Evolutionary conservation across 2,329 filamentous ascomycete species (phyloP).

Genomic region (Botryotinia calthae): DNA sequence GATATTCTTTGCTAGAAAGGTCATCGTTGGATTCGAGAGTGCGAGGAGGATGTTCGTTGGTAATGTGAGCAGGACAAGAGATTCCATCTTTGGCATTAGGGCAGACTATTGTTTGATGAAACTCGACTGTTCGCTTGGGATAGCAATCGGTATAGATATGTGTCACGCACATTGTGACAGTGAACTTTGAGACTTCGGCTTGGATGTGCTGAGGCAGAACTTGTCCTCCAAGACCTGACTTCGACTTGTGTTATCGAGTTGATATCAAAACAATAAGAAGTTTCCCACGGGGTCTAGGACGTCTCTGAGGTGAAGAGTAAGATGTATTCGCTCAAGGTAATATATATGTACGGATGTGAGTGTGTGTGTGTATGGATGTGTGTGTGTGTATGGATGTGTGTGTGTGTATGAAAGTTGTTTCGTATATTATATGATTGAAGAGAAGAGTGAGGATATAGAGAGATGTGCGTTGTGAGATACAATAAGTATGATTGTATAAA

Average conservation of each 20-base stretch:
- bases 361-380: neutral
- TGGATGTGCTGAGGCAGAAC: conserved; percentile 8
- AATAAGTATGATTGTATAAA: neutral
- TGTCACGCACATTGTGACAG: conserved; percentile 50
- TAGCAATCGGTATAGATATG: conserved; percentile 48
- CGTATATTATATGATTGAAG: neutral
- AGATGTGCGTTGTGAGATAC: neutral
- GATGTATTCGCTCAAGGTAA: neutral
- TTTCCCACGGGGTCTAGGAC: conserved; percentile 9
- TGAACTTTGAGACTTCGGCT: neutral
- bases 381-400: neutral
- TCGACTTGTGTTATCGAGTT: neutral
- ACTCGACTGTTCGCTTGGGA: conserved; percentile 43
- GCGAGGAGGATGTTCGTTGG: conserved; percentile 45
- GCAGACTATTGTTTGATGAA: conserved; percentile 42
- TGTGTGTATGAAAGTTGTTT: neutral
- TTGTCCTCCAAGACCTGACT: conserved; percentile 4
- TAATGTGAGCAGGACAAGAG: conserved; percentile 45
- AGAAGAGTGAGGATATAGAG: neutral
- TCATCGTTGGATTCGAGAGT: conserved; percentile 39
- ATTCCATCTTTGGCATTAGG: conserved; percentile 42
- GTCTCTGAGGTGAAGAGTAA: neutral
- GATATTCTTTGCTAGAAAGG: conserved; percentile 34
- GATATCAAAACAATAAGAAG: conserved; percentile 10
- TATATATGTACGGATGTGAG: neutral